Base-by-base conservation (phyloP, 768 basidiomycete genomes). In the Gymnopilus dilepis region DNA sequence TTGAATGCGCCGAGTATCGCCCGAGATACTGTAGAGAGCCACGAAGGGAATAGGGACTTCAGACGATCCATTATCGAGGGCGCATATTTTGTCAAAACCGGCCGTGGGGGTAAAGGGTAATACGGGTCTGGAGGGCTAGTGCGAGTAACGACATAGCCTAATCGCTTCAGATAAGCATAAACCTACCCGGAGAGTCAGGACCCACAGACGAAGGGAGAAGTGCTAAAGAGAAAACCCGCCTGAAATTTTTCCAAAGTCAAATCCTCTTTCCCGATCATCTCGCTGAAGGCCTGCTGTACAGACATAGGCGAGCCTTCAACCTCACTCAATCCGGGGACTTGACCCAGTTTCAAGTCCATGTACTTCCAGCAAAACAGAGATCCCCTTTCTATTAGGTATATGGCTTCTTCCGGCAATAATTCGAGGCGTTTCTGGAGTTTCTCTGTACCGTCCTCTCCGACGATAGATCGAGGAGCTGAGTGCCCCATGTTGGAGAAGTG, bases 341-440 rank as follows among this genome's bases (percentile, higher is more conserved):
- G 72, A 56, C 74, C 53, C 13, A 72, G 45, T 34, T 73, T 63
- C 30, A 74, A 43, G 28, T 76, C 73, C 12, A 69, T 70, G 0
- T 85, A 78, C 69, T 87, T 90, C 85, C 90, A 95, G 69, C 95
- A 95, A 63, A 92, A 91, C 63, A 98, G 76, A 2, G 90, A 83
- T 0, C 97, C 97, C 42, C 96, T 80, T 75, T 99, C 97, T 45
- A 97, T 83, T 31, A 99, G 84, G 78, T 98, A 99, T 17, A 99
- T 82, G 0, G 94, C 87, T 77, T 99, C 97, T 76, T 99, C 97
- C 0, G 97, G 97, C 2, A 99, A 81, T 0, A 99, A 81, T 69
- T 98, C 95, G 17, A 94, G 77, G 26, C 88, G 78, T 72, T 89
- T 93, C 13, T 84, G 81, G 1, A 76, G 58, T 68, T 85, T 89